Base-by-base conservation (phyloP, 768 basidiomycete species). In the Lactarius trivialis region DNA sequence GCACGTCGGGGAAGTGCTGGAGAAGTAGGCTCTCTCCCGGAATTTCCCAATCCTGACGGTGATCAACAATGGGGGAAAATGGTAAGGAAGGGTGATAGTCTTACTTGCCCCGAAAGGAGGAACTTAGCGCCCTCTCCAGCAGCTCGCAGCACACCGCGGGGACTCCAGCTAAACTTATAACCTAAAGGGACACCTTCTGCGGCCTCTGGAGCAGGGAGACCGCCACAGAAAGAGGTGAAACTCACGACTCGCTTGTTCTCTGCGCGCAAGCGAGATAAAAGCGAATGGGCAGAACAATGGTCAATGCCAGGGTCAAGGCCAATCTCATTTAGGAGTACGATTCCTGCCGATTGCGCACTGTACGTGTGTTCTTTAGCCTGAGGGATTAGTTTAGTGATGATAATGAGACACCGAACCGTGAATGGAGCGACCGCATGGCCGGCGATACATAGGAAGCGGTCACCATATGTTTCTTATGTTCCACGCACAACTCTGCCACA, bases 151-250 rank as follows among this genome's bases (percentile, higher is more conserved):
- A 96, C 93, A 6, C 92, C 94, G 60, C 85, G 79, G 0, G 95
- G 93, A 54, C 85, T 89, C 95, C 95, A 98, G 67, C 92, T 91
- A 70, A 93, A 93, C 70, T 94, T 96, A 70, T 96, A 94, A n/a
- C 86, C 80, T 11, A 95, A 75, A 2, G 93, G 92, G 17, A 88
- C 83, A 64, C 77, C 73, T 9, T 70, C 74, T 24, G 78, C 78
- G 34, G 72, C 69, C 48, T 88, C 88, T 0, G 91, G 91, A 0
- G 88, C 86, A 0, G 95, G 95, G 4, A 98, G 77, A 1, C 95
- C 95, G 1, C 95, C 95, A 60, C 95, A 98, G 78, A 95, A 95
- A 1, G 91, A 93, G 1, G 84, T 84, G 72, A 96, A 97, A 0
- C 89, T 86, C 0, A 80, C 70, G 11, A 93, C 78, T 15, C 76